A percentile compares a stretch with the other conserved stretches of the same genome.
Conservation (phyloP, 148 eudicot genomes). For the Rhododendron molle region DNA sequence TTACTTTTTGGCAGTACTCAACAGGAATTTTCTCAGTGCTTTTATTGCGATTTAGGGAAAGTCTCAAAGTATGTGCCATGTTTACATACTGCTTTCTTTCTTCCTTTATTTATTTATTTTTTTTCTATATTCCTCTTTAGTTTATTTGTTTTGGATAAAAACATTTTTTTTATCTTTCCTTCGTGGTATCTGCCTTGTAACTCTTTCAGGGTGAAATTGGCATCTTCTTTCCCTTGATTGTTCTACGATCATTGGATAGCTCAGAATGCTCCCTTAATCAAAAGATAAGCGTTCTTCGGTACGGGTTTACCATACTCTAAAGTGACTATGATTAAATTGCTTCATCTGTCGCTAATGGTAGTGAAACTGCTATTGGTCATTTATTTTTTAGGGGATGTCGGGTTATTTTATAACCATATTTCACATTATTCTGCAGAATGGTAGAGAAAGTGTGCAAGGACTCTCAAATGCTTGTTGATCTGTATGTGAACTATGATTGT, state of each 20-base stretch:
- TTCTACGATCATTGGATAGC: slow-evolving; percentile 77
- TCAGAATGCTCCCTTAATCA: slow-evolving; percentile 58
- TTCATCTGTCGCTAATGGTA: not conserved
- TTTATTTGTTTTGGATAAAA: not conserved
- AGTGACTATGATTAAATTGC: not conserved
- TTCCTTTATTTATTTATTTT: not conserved
- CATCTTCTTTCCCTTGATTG: slow-evolving; percentile 90
- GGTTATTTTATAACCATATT: slow-evolving; percentile 4
- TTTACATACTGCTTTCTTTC: not conserved
- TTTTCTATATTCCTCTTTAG: not conserved
- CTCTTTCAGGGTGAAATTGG: slow-evolving; percentile 88
- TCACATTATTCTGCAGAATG: slow-evolving; percentile 57
- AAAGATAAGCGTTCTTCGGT: slow-evolving; percentile 81
- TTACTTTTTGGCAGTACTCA: slow-evolving; percentile 58
- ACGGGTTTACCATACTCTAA: slow-evolving; percentile 9
- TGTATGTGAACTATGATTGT: slow-evolving; percentile 93
- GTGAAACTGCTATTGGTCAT: not conserved
- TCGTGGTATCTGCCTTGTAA: not conserved
- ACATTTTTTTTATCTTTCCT: slow-evolving; percentile 9
- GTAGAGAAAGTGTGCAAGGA: slow-evolving; percentile 94
- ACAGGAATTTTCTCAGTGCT: slow-evolving; percentile 89
- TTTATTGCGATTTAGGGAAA: slow-evolving; percentile 79
- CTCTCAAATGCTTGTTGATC: slow-evolving; percentile 94
- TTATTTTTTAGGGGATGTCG: not conserved
- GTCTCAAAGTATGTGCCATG: slow-evolving; percentile 59